Evolutionary conservation across 2,329 filamentous ascomycete genomes (phyloP).

Genomic region (Byssothecium circinans): DNA sequence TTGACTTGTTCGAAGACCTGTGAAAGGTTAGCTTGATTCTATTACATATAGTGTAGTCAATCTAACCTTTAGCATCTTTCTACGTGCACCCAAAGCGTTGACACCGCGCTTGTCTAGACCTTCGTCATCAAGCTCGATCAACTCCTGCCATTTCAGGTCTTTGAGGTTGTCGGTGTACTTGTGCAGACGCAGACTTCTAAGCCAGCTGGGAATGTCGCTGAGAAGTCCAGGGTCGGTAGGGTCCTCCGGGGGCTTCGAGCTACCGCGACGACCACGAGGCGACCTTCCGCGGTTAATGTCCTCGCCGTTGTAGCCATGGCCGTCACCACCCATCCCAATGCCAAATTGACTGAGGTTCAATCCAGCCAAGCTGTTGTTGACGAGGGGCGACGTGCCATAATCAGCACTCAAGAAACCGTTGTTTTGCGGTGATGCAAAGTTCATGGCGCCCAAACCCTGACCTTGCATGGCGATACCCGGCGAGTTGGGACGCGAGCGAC

Average conservation of each 20-base stretch:
- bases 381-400: slow-evolving; percentile 69
- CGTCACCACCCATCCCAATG: slow-evolving; percentile 50
- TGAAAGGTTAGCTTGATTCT: slow-evolving; percentile 31
- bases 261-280: slow-evolving; percentile 86
- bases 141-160: slow-evolving; percentile 93
- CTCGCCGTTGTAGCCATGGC: slow-evolving; percentile 75
- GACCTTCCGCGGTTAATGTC: slow-evolving; percentile 89
- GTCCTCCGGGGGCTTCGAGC: slow-evolving; percentile 96
- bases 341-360: slow-evolving; percentile 74
- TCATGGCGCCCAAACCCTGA: slow-evolving; percentile 61
- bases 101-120: slow-evolving; percentile 91
- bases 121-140: slow-evolving; percentile 89
- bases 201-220: slow-evolving; percentile 94
- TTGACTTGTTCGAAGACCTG: slow-evolving; percentile 94
- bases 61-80: slow-evolving; percentile 93
- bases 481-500: slow-evolving; percentile 84
- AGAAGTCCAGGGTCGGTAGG: slow-evolving; percentile 88
- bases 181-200: slow-evolving; percentile 90
- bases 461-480: slow-evolving; percentile 78
- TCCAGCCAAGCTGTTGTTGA: slow-evolving; percentile 71
- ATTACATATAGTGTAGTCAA: not conserved
- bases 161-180: slow-evolving; percentile 99
- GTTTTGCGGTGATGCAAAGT: slow-evolving; percentile 85
- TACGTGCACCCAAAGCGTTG: slow-evolving; percentile 88
- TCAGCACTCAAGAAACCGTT: slow-evolving; percentile 94